Evolutionary conservation across 805 yeast genomes (phyloP).

Genomic region (Metschnikowia noctiluminum): DNA sequence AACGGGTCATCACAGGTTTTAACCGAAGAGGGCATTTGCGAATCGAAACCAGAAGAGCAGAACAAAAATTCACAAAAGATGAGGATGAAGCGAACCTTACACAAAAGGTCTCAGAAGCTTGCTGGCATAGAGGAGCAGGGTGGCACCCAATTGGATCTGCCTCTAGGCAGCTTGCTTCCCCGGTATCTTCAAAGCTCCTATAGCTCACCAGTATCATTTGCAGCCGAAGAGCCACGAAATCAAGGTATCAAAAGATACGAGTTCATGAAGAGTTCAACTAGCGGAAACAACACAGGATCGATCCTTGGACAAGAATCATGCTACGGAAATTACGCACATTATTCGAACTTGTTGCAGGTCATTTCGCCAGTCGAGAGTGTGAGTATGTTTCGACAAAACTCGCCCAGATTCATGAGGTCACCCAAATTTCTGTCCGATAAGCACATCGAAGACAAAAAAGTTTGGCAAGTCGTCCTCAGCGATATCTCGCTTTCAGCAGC

Average conservation of each 20-base stretch:
- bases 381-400: conserved; percentile 3
- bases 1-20: not conserved
- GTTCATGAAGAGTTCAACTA: conserved; percentile 1
- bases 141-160: conserved; percentile 1
- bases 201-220: conserved; percentile 7
- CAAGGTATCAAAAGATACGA: not conserved
- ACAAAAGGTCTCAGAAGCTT: not conserved
- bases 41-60: not conserved
- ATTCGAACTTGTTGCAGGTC: conserved; percentile 4
- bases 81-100: not conserved
- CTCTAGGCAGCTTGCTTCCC: conserved; percentile 6
- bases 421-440: conserved; percentile 1
- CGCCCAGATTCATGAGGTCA: conserved; percentile 2
- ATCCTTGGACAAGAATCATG: conserved; percentile 3
- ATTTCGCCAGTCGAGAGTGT: conserved; percentile 7
- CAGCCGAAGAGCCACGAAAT: not conserved
- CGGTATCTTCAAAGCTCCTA: conserved; percentile 6
- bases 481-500: conserved; percentile 38
- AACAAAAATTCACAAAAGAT: not conserved
- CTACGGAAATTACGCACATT: conserved; percentile 5
- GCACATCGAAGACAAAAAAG: conserved; percentile 6
- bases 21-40: not conserved
- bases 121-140: not conserved
- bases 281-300: conserved; percentile 1
- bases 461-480: conserved; percentile 33